Evolutionary conservation across 148 eudicot genomes (phyloP), one percentile per base, ranked within the genome.

Genomic region (Cornus suecica): DNA sequence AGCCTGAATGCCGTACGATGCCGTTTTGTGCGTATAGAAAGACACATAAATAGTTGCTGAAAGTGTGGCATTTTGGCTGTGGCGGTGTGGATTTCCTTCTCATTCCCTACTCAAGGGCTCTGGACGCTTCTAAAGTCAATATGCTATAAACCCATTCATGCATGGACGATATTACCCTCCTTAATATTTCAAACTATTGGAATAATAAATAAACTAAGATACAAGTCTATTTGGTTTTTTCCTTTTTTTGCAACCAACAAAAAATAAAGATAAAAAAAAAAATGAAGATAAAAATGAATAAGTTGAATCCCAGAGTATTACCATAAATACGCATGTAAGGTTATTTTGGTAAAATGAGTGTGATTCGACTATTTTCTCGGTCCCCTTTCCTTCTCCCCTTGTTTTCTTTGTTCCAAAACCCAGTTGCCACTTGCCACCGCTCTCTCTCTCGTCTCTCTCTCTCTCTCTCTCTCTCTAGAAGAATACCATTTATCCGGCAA

Each of bases 391-490:
- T 29, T 64, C 52, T n/a, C n/a, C n/a, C n/a, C n/a, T n/a, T n/a
- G n/a, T 24, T 22, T 60, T 32, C 45, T 58, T 41, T 15, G 23
- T 7, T 64, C 68, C 69, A 20, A 16, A 63, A 15, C 67, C 76
- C 68, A n/a, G n/a, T n/a, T n/a, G 7, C 30, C 31, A 68, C 52
- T 68, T 5, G 70, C 51, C 70, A 64, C 8, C 42, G 42, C 42
- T 25, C 54, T 16, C 75, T 66, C 41, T 60, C 66, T 29, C 72
- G 2, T 32, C 70, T 41, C 70, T 66, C 80, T 72, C 74, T 79
- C 60, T 75, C 22, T 32, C 70, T 41, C 70, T 66, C 80, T 72
- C 74, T 79, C 60, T 75, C 22, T n/a, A 58, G n/a, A 24, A 14
- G 4, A 61, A 20, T 26, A 25, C 71, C 42, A 18, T 26, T 26